Percentiles rank a stretch among this genome's conserved stretches.
Conservation (phyloP, 1,139 yeast species). For the Sugiyamaella japonica region DNA sequence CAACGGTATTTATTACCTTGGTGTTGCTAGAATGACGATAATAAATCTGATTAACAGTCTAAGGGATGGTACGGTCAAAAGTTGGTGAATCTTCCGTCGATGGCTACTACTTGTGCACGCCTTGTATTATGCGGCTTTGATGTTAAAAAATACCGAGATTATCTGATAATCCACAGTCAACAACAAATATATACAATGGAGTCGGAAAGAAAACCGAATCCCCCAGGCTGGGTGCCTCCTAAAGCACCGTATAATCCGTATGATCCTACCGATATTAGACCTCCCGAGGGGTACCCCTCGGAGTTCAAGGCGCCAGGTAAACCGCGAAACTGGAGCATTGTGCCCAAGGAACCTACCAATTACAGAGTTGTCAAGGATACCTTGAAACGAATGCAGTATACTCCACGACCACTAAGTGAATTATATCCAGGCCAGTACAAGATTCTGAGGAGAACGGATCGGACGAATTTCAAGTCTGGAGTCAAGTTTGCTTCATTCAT, state of each 20-base stretch:
- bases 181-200: not conserved
- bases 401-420: constrained; percentile 75
- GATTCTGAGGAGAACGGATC: constrained; percentile 61
- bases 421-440: constrained; percentile 79
- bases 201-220: constrained; percentile 64
- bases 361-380: constrained; percentile 70
- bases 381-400: constrained; percentile 69
- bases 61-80: too few species aligned
- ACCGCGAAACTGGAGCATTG: constrained; percentile 51
- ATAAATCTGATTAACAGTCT: too few species aligned
- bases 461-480: constrained; percentile 55
- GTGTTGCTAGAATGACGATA: not conserved
- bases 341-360: constrained; percentile 69
- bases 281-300: constrained; percentile 83
- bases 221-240: constrained; percentile 81
- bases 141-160: not conserved
- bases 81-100: too few species aligned
- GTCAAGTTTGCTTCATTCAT: constrained; percentile 33
- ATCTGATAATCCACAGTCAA: not conserved
- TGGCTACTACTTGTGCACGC: not conserved
- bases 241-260: constrained; percentile 84
- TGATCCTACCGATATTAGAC: constrained; percentile 73
- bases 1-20: not conserved
- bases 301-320: constrained; percentile 51
- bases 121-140: not conserved